phyloP scores from a whole-genome alignment of 805 yeast species.

The Yarrowia phangngaensis region DNA sequence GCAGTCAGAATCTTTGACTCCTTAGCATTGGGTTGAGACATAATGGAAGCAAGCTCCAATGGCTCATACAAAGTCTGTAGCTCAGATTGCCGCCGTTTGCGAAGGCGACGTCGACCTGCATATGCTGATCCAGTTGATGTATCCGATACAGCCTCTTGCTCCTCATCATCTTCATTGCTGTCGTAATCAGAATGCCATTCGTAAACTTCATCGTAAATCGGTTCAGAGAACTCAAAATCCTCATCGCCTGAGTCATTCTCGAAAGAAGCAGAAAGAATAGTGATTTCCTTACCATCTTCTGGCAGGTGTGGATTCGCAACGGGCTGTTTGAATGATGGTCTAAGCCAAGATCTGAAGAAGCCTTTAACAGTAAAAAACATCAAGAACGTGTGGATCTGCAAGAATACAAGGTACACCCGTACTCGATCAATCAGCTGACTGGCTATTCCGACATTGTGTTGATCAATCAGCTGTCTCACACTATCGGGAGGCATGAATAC shows the following conservation, averaged over 20 bases:
- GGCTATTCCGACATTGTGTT: conserved; percentile 11
- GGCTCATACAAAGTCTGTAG: conserved; percentile 18
- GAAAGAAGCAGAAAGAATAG: conserved; percentile 16
- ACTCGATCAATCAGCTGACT: conserved; percentile 10
- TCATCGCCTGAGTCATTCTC: conserved; percentile 11
- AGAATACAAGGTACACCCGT: not conserved
- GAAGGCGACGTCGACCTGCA: not conserved
- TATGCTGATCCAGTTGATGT: not conserved
- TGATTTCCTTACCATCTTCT: conserved; percentile 5
- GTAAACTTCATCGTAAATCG: conserved; percentile 3
- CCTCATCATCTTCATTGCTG: not conserved
- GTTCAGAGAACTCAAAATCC: conserved; percentile 4
- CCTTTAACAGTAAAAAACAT: conserved; percentile 1
- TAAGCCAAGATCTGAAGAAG: not conserved
- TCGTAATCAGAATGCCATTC: conserved; percentile 10
- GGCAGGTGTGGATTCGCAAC: not conserved
- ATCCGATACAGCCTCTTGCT: not conserved
- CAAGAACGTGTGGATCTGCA: conserved; percentile 1
- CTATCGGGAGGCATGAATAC: conserved; percentile 20
- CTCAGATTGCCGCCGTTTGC: conserved; percentile 6
- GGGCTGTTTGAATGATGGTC: not conserved
- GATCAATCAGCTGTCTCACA: conserved; percentile 12
- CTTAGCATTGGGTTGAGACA: conserved; percentile 15
- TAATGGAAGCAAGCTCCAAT: conserved; percentile 12
- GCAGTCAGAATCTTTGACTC: conserved; percentile 20